A percentile compares a stretch with the other conserved stretches of the same genome.
These are phyloP conservation scores for Cornus controversa DNA, from an alignment of 148 eudicot species.

Conservation along the genomic window DNA sequence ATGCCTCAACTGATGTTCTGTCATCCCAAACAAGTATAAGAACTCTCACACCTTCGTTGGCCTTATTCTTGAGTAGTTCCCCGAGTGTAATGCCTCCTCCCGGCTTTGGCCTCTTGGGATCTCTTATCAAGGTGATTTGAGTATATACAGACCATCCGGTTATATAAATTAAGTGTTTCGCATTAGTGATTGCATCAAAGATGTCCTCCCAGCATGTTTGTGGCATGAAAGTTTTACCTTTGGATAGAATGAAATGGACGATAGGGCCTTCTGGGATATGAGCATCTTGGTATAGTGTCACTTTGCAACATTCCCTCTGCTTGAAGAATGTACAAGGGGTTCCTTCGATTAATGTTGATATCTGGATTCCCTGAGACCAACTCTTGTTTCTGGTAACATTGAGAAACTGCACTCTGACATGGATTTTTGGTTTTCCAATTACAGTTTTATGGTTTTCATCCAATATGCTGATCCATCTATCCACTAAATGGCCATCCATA, in stretches of 20 bases:
- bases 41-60: constrained; percentile 56
- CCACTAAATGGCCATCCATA: constrained; percentile 38
- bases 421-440: constrained; percentile 44
- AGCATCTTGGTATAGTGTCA: constrained; percentile 67
- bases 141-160: constrained; percentile 84
- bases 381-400: constrained; percentile 41
- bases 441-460: constrained; percentile 52
- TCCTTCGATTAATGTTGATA: constrained; percentile 45
- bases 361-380: constrained; percentile 68
- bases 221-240: constrained; percentile 30
- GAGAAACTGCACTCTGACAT: constrained; percentile 51
- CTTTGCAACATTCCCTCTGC: constrained; percentile 59
- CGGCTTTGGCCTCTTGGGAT: constrained; percentile 43
- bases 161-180: constrained; percentile 67
- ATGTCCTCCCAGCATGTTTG: constrained; percentile 72
- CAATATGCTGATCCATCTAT: constrained; percentile 48
- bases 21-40: constrained; percentile 84
- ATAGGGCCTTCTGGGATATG: constrained; percentile 44
- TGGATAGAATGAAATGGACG: background rate
- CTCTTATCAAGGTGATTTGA: constrained; percentile 53
- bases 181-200: constrained; percentile 60
- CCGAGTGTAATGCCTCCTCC: constrained; percentile 53
- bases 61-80: constrained; percentile 56
- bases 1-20: constrained; percentile 53
- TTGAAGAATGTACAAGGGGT: constrained; percentile 60